A percentile compares a stretch with the other conserved stretches of the same genome.
Conservation (phyloP, 495 filamentous ascomycete genomes). For the Hyphodiscus hymeniophilus region DNA sequence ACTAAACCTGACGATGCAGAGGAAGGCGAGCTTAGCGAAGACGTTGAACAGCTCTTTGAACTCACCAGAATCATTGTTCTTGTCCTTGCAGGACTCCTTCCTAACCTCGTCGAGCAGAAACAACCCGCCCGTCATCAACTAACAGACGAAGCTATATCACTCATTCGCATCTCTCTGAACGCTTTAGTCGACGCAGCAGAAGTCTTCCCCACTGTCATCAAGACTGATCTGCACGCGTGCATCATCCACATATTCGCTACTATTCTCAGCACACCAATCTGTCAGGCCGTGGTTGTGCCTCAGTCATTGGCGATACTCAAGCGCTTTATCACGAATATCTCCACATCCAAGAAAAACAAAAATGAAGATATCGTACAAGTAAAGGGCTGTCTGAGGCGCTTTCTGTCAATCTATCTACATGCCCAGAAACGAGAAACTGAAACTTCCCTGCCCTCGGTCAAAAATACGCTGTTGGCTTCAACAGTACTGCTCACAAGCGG, state of each 20-base stretch:
- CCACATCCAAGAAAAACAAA: conserved; percentile 30
- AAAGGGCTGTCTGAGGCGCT: conserved; percentile 67
- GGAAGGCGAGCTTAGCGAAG: conserved; percentile 75
- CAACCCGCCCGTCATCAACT: conserved; percentile 62
- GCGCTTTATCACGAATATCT: conserved; percentile 74
- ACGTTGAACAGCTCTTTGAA: conserved; percentile 97
- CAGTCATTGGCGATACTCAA: conserved; percentile 88
- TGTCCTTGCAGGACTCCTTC: conserved; percentile 77
- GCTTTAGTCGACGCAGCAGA: conserved; percentile 89
- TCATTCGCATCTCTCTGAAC: conserved; percentile 73
- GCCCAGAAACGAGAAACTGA: conserved; percentile 78
- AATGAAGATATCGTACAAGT: conserved; percentile 34
- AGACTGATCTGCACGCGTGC: conserved; percentile 91
- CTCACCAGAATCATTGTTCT: conserved; percentile 91
- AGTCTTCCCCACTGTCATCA: conserved; percentile 93
- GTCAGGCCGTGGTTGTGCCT: conserved; percentile 81
- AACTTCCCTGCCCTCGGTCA: conserved; percentile 78
- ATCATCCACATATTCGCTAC: conserved; percentile 95
- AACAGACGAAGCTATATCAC: conserved; percentile 71
- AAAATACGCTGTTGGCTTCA: conserved; percentile 80
- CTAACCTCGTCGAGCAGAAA: conserved; percentile 72
- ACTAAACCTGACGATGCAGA: conserved; percentile 56
- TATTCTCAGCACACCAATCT: conserved; percentile 77
- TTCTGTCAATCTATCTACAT: conserved; percentile 70
- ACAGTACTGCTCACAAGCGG: conserved; percentile 84